phyloP scores from a whole-genome alignment of 495 filamentous ascomycete species.

The Daldinia caldariorum region DNA sequence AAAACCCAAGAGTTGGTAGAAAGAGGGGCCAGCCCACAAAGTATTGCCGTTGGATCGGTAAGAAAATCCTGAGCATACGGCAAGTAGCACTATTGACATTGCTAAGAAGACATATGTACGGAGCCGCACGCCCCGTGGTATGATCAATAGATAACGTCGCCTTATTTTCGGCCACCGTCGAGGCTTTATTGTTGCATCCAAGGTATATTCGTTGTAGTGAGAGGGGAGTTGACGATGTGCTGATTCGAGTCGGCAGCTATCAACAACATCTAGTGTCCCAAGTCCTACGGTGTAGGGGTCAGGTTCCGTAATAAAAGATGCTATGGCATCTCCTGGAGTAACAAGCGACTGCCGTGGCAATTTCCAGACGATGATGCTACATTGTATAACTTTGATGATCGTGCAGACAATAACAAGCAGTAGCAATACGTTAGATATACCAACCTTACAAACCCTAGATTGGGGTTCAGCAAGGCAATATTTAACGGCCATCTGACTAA shows the following conservation, averaged over 20 bases:
- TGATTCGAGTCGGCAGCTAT: not conserved
- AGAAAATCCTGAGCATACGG: not conserved
- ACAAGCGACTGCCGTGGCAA: constrained; percentile 13
- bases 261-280: not conserved
- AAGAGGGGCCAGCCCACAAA: not conserved
- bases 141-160: not conserved
- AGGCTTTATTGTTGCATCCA: not conserved
- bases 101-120: not conserved
- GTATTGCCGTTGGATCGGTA: not conserved
- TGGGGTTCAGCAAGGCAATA: constrained; percentile 23
- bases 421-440: constrained; percentile 13
- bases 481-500: not conserved
- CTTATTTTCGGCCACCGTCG: not conserved
- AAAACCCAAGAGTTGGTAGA: not conserved
- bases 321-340: constrained; percentile 19
- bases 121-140: not conserved
- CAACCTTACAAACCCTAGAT: constrained; percentile 1
- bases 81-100: not conserved
- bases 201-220: not conserved
- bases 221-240: not conserved
- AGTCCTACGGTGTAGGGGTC: not conserved
- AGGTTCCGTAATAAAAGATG: constrained; percentile 17
- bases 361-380: constrained; percentile 17
- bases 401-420: constrained; percentile 20
- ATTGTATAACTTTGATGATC: constrained; percentile 6